Conservation (phyloP, 768 basidiomycete species). For the Boletus speciosus region DNA sequence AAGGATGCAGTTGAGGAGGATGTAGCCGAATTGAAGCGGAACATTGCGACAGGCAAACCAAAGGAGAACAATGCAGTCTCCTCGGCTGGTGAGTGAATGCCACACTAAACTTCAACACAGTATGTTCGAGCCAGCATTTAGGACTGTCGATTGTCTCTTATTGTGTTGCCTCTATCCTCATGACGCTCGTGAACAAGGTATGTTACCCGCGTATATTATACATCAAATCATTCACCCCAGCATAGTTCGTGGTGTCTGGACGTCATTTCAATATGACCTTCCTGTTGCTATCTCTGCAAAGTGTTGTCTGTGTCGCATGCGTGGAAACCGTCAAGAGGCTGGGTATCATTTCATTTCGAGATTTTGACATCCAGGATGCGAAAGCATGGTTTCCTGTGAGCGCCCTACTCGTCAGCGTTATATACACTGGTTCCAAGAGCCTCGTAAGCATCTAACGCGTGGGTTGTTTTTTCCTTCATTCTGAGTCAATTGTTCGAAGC, state of each 20-base stretch:
- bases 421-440: slow-evolving; percentile 97
- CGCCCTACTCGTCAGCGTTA: slow-evolving; percentile 85
- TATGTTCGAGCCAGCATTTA: slow-evolving; percentile 28
- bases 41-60: slow-evolving; percentile 39
- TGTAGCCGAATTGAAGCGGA: slow-evolving; percentile 53
- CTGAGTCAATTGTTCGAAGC: slow-evolving; percentile 44
- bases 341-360: slow-evolving; percentile 80
- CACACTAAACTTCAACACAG: background rate
- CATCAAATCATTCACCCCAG: slow-evolving; percentile 1
- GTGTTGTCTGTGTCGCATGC: slow-evolving; percentile 77
- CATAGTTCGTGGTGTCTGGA: slow-evolving; percentile 92
- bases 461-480: background rate
- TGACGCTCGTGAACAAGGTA: slow-evolving; percentile 98
- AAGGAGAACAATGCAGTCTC: slow-evolving; percentile 15
- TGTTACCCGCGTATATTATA: slow-evolving; percentile 5
- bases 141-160: slow-evolving; percentile 84
- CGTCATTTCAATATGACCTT: slow-evolving; percentile 96
- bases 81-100: slow-evolving; percentile 24
- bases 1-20: slow-evolving; percentile 32
- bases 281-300: slow-evolving; percentile 87
- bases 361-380: slow-evolving; percentile 79
- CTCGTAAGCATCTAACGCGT: slow-evolving; percentile 56
- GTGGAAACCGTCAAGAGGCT: slow-evolving; percentile 70
- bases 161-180: slow-evolving; percentile 88
- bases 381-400: slow-evolving; percentile 95